Conservation (phyloP, 768 basidiomycete species). For the Suillus fuscotomentosus region DNA sequence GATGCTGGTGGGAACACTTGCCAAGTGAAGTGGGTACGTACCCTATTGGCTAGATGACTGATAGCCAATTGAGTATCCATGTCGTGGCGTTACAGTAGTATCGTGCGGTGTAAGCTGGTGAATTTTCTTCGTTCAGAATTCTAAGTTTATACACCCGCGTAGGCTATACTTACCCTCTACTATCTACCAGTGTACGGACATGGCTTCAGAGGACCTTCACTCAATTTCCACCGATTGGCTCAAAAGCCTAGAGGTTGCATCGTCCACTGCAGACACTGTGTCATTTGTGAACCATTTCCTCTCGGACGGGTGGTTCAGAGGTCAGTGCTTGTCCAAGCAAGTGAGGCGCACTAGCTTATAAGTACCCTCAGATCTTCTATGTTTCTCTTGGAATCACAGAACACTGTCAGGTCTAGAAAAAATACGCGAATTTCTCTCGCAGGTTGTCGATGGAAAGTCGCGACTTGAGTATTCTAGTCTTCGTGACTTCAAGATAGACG, state of each 20-base stretch:
- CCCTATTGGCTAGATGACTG: neutral
- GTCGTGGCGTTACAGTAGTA: neutral
- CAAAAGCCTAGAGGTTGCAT: neutral
- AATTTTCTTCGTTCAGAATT: neutral
- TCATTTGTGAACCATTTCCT: neutral
- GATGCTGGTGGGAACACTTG: neutral
- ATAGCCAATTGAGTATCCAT: neutral
- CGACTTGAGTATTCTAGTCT: neutral
- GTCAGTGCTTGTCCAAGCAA: neutral
- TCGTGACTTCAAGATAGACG: slow-evolving; percentile 1
- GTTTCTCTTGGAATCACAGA: neutral
- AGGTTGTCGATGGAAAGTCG: neutral
- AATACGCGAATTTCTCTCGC: neutral
- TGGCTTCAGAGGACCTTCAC: neutral
- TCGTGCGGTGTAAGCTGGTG: neutral
- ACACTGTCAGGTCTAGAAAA: neutral
- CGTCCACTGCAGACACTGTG: neutral
- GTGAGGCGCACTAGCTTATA: neutral
- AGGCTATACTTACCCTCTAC: neutral
- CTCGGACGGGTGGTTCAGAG: neutral
- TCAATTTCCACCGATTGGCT: neutral
- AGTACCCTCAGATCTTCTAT: neutral
- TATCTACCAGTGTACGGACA: neutral
- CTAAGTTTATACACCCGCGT: neutral
- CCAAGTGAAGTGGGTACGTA: neutral